Evolutionary conservation across 805 yeast species (phyloP), one percentile per base, ranked within the genome.

Genomic region (Ogataea siamensis): DNA sequence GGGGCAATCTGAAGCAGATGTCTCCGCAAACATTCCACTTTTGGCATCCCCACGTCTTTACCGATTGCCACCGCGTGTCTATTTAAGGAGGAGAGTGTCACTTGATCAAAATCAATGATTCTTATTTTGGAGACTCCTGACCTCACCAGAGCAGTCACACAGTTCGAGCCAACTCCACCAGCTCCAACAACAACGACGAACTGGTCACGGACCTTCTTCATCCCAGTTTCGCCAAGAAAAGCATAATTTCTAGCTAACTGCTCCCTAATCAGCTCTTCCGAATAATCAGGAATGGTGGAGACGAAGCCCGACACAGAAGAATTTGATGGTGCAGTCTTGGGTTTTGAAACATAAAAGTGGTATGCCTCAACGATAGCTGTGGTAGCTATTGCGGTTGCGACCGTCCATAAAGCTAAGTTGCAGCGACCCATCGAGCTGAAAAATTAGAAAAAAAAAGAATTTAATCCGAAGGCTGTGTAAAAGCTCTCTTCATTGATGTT

Each of bases 131-230:
- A 81, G 26, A 89, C 81, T 11, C 99, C 99, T 12, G 95, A 85
- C 53, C 99, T 78, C 2, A 85, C 83, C 40, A 93, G 71, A 84
- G 94, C 87, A 8, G 95, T 83, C 9, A 84, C 81, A 16, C 83
- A 95, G 91, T 96, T 89, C 0, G 97, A 89, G 2, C 99, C 99
- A 27, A 93, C 99, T 42, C 99, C 99, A 42, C 99, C 99, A 12
- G 91, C 93, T 20, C 99, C 99, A 20, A 78, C 80, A 11, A 91
- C 84, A 2, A 87, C 84, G 2, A 89, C 74, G 39, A 76, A 72
- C 54, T 87, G 82, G 9, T 70, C 63, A 38, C 96, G 77, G 12
- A 93, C 75, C 42, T 76, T 77, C 13, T 64, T 60, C 76, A 88
- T 80, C 1, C 96, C 98, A 14, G 81, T 84, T 35, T 84, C 86